These are phyloP conservation scores for Agrocybe pediades DNA, from an alignment of 768 basidiomycete genomes.

Conservation along the genomic window DNA sequence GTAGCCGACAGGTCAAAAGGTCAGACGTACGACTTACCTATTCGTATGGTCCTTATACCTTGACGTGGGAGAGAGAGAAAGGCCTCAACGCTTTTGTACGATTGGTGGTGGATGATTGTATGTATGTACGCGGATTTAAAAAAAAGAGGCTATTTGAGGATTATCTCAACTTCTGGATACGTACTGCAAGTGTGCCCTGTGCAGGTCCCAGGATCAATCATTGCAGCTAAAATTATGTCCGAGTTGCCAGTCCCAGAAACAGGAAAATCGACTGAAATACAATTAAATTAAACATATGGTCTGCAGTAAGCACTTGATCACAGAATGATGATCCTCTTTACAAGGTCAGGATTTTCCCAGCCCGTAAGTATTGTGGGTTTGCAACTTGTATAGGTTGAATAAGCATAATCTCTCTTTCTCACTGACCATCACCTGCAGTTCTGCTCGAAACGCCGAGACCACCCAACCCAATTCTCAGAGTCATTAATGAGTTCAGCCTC, in stretches of 20 bases:
- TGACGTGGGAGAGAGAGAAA: conserved; percentile 15
- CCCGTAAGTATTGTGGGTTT: too few relatives aligned
- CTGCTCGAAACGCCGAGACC: background rate
- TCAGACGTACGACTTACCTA: conserved; percentile 7
- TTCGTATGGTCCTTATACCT: conserved; percentile 7
- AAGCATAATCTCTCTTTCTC: background rate
- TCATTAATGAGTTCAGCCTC: conserved; percentile 27
- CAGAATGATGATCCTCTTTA: too few relatives aligned
- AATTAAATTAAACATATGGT: too few relatives aligned
- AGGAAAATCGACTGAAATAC: too few relatives aligned
- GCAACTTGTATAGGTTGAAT: too few relatives aligned
- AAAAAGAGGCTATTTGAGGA: background rate
- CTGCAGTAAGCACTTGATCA: too few relatives aligned
- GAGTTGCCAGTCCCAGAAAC: too few relatives aligned
- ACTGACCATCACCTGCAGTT: background rate
- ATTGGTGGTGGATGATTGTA: conserved; percentile 7
- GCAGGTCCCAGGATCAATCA: too few relatives aligned
- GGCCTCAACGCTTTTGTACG: conserved; percentile 54
- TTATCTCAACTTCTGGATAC: background rate
- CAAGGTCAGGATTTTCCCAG: background rate
- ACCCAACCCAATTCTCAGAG: background rate
- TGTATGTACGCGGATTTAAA: conserved; percentile 1
- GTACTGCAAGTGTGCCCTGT: too few relatives aligned
- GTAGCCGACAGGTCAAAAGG: conserved; percentile 23
- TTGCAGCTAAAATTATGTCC: too few relatives aligned